phyloP scores from a whole-genome alignment of 2,329 filamentous ascomycete species.

The Didymellaceae sp. region DNA sequence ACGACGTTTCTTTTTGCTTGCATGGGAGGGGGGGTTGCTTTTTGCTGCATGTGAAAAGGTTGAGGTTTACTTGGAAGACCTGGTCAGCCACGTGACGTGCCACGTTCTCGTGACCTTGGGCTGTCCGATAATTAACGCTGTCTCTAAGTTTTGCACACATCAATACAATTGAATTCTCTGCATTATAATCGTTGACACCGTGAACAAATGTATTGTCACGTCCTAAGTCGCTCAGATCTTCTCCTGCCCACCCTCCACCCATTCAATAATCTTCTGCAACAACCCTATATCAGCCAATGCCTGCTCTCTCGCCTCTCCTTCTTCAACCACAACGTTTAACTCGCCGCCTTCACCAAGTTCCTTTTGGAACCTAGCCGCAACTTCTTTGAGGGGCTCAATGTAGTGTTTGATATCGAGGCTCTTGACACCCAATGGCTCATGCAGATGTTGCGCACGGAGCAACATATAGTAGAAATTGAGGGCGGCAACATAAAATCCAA shows the following conservation, averaged over 20 bases:
- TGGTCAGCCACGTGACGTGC: no score
- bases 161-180: no score
- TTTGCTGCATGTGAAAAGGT: neutral
- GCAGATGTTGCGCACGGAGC: conserved; percentile 57
- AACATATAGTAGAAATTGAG: conserved; percentile 67
- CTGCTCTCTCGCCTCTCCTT: conserved; percentile 41
- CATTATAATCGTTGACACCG: neutral
- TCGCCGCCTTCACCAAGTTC: conserved; percentile 45
- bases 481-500: conserved; percentile 61
- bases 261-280: conserved; percentile 45
- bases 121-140: no score
- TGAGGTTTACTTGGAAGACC: no score
- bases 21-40: neutral
- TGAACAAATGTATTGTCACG: neutral
- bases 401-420: conserved; percentile 54
- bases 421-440: conserved; percentile 55
- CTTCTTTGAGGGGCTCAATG: conserved; percentile 51
- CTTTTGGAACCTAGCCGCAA: conserved; percentile 44
- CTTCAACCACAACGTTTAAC: conserved; percentile 46
- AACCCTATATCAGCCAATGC: conserved; percentile 45
- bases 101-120: no score
- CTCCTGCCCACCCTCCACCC: conserved; percentile 28
- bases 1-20: conserved; percentile 14
- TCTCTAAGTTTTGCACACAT: no score
- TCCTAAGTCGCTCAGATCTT: neutral